A percentile compares a stretch with the other conserved stretches of the same genome.
phyloP scores from a whole-genome alignment of 2,329 filamentous ascomycete species.

The Cytospora schulzeri region DNA sequence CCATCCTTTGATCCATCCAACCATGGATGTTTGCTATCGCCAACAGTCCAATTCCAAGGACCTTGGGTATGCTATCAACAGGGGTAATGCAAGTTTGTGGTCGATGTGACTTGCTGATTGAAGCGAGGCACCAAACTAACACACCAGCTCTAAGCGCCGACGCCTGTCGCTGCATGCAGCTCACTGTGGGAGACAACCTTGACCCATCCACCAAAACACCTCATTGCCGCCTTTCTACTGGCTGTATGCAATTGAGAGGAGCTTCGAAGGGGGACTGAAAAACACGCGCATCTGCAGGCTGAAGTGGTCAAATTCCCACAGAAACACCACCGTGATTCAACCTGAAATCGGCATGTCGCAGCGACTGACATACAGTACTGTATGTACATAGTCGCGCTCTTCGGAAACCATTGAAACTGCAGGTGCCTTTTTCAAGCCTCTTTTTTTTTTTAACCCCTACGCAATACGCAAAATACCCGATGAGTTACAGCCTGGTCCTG shows the following conservation, averaged over 20 bases:
- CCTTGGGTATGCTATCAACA: conserved; percentile 32
- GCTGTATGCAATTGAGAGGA: conserved; percentile 31
- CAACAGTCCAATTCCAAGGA: conserved; percentile 12
- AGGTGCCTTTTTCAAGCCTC: conserved; percentile 2
- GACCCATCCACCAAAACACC: conserved; percentile 35
- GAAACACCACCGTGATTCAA: conserved; percentile 16
- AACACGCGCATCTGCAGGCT: conserved; percentile 44
- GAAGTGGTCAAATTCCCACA: conserved; percentile 31
- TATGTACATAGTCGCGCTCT: background rate
- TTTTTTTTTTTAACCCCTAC: background rate
- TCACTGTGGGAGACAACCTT: conserved; percentile 36
- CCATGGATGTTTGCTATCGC: background rate
- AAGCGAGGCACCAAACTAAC: conserved; percentile 39
- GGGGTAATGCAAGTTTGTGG: conserved; percentile 29
- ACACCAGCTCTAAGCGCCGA: conserved; percentile 57
- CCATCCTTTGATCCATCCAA: too few species aligned
- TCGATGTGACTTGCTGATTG: conserved; percentile 43
- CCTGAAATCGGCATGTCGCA: background rate
- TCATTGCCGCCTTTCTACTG: conserved; percentile 37
- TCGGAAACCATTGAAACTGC: too few species aligned
- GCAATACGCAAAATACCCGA: too few species aligned
- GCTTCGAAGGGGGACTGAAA: conserved; percentile 27
- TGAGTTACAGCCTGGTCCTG: too few species aligned
- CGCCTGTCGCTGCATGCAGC: conserved; percentile 55
- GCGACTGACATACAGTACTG: background rate